These are phyloP conservation scores for Cladobotryum mycophilum DNA, from an alignment of 2,329 filamentous ascomycete species.

Conservation along the genomic window DNA sequence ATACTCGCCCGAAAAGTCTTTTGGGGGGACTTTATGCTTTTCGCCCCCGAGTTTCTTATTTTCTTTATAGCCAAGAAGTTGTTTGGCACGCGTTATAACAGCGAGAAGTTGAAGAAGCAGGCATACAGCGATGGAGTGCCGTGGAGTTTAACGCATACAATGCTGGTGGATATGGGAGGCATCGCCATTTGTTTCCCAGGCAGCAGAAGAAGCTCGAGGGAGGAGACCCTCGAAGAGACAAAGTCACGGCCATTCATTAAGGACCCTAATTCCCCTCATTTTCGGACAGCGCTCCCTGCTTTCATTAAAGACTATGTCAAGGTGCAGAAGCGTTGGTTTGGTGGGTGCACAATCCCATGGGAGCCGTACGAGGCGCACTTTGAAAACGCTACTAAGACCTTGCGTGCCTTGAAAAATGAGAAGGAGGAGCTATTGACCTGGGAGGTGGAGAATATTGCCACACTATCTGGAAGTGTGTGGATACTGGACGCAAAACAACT, in stretches of 20 bases:
- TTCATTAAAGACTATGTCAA: not conserved
- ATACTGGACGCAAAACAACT: not conserved
- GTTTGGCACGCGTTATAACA: no score
- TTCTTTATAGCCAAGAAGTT: not conserved
- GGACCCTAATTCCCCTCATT: no score
- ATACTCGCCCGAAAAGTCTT: not conserved
- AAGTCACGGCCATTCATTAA: no score
- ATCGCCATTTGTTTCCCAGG: not conserved
- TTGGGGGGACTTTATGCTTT: not conserved
- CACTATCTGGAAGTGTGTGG: not conserved
- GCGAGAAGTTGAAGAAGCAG: no score
- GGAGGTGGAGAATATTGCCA: not conserved
- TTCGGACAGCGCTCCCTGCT: no score
- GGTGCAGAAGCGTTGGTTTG: not conserved
- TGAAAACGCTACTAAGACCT: not conserved
- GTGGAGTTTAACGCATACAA: not conserved
- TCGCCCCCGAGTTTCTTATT: not conserved
- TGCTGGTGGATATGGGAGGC: not conserved
- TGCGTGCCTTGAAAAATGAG: no score
- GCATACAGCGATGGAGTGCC: not conserved
- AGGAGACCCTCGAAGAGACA: no score
- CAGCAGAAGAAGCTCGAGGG: no score
- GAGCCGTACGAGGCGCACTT: not conserved
- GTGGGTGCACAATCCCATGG: not conserved
- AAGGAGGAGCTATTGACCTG: not conserved